Conservation (phyloP, 129 eudicot species). For the Arctium minus region DNA sequence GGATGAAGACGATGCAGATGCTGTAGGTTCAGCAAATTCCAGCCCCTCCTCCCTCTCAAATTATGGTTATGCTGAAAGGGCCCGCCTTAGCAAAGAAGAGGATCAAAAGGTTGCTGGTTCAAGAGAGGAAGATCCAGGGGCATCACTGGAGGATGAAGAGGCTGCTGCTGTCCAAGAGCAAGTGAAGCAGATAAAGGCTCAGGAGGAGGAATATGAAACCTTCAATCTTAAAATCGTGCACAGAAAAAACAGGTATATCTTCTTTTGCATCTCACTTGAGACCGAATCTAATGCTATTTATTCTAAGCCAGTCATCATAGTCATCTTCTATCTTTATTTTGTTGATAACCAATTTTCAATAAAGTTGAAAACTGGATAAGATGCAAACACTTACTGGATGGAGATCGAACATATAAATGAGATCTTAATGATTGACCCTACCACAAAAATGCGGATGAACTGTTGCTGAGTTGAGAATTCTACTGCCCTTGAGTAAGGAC, state of each 20-base stretch:
- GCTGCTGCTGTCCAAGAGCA: constrained; percentile 98
- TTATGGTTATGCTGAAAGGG: constrained; percentile 57
- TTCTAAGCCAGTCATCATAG: neutral
- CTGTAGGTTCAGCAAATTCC: constrained; percentile 57
- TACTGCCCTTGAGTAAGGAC: too few relatives aligned
- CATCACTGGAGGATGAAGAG: constrained; percentile 92
- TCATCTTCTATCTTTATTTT: neutral
- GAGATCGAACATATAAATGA: too few relatives aligned
- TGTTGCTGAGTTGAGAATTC: too few relatives aligned
- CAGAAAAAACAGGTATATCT: constrained; percentile 87
- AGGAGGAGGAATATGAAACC: constrained; percentile 97
- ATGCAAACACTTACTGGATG: neutral
- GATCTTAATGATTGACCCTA: too few relatives aligned
- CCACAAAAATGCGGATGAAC: too few relatives aligned
- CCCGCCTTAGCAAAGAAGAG: constrained; percentile 43
- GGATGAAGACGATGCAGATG: constrained; percentile 55
- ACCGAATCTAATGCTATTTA: constrained; percentile 2
- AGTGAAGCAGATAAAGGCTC: constrained; percentile 95
- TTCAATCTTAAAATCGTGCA: constrained; percentile 91
- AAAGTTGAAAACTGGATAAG: neutral
- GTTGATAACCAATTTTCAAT: neutral
- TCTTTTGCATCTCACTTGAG: constrained; percentile 1
- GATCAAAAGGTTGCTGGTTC: constrained; percentile 33
- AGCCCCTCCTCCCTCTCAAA: constrained; percentile 80
- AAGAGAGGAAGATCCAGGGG: constrained; percentile 69